Percentiles rank a stretch among this genome's conserved stretches.
These are phyloP conservation scores for Ceratobasidium sp. DNA, from an alignment of 1,284 basidiomycete genomes.

Conservation along the genomic window DNA sequence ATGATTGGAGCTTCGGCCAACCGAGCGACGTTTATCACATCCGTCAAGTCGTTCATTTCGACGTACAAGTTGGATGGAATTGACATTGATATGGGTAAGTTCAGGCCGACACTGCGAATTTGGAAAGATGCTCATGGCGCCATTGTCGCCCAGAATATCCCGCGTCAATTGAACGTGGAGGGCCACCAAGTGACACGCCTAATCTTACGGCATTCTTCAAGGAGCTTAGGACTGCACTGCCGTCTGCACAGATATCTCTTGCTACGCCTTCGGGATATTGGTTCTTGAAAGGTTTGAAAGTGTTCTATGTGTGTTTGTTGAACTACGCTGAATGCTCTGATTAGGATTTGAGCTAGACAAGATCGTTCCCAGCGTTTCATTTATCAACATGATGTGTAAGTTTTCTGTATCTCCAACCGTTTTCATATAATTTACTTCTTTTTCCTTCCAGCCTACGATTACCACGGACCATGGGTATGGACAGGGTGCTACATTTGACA, in stretches of 20 bases:
- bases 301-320: background rate
- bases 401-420: background rate
- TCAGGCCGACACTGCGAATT: background rate
- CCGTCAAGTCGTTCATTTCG: slow-evolving; percentile 29
- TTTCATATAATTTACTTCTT: background rate
- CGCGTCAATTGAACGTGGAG: slow-evolving; percentile 27
- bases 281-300: slow-evolving; percentile 29
- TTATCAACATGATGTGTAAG: slow-evolving; percentile 40
- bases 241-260: slow-evolving; percentile 22
- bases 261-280: slow-evolving; percentile 30
- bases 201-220: slow-evolving; percentile 33
- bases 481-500: background rate
- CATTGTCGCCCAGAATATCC: slow-evolving; percentile 7
- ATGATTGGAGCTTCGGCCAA: slow-evolving; percentile 28
- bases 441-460: slow-evolving; percentile 18
- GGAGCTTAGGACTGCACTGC: slow-evolving; percentile 24
- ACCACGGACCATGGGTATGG: slow-evolving; percentile 32
- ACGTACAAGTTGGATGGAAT: slow-evolving; percentile 32
- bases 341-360: slow-evolving; percentile 34
- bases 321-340: background rate
- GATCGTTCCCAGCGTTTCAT: slow-evolving; percentile 25
- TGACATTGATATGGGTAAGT: slow-evolving; percentile 32
- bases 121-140: background rate
- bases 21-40: slow-evolving; percentile 30
- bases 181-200: slow-evolving; percentile 28